phyloP scores from a whole-genome alignment of 1,284 basidiomycete genomes.

The Cryptococcus sp. region DNA sequence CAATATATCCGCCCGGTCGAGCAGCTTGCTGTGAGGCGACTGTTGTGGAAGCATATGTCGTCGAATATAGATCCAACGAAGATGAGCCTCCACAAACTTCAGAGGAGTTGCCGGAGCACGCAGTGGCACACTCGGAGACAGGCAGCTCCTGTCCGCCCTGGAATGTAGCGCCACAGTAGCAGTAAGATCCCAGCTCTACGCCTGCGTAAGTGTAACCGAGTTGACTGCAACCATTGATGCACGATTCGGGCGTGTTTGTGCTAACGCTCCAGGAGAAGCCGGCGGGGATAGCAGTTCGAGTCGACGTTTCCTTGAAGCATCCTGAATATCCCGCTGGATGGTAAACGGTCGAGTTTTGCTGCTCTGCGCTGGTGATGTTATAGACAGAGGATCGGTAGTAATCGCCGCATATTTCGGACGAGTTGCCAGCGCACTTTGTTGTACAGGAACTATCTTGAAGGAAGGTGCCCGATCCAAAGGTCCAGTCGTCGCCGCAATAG shows the following conservation, averaged over 20 bases:
- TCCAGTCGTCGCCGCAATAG: background rate
- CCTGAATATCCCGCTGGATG: background rate
- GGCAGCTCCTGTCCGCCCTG: slow-evolving; percentile 1
- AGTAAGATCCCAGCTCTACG: slow-evolving; percentile 16
- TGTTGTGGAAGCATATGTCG: background rate
- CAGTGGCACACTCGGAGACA: background rate
- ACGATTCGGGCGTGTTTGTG: background rate
- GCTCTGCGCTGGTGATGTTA: slow-evolving; percentile 5
- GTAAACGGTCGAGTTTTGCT: background rate
- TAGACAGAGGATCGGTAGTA: slow-evolving; percentile 4
- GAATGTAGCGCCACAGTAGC: slow-evolving; percentile 25
- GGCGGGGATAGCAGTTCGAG: background rate
- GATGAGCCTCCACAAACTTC: background rate
- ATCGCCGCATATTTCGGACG: slow-evolving; percentile 25
- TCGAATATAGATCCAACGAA: background rate
- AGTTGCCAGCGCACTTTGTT: slow-evolving; percentile 23
- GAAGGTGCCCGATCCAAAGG: slow-evolving; percentile 1
- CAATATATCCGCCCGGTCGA: background rate
- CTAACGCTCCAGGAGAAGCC: background rate
- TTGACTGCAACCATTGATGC: slow-evolving; percentile 17
- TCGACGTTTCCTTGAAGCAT: background rate
- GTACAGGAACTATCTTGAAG: slow-evolving; percentile 15
- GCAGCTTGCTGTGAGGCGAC: background rate
- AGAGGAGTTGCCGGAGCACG: background rate
- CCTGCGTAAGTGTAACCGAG: slow-evolving; percentile 20